Evolutionary conservation across 2,329 filamentous ascomycete species (phyloP), one percentile per base, ranked within the genome.

Genomic region (Fusarium armeniacum): DNA sequence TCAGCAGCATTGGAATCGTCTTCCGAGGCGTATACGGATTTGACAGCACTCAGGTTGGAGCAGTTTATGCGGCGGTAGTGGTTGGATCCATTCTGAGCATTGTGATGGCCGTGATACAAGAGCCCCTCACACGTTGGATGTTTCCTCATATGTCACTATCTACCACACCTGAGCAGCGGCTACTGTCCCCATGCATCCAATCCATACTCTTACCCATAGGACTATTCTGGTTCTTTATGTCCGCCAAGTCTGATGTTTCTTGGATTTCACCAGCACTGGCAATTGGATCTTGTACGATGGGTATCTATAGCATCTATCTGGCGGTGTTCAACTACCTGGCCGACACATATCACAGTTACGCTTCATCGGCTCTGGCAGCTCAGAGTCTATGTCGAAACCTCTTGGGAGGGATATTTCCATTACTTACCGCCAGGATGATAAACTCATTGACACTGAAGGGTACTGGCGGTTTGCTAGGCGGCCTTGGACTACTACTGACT

Each of bases 351-450:
- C 91, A 94, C 76, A 84, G 86, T 2, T 97, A 95, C 73, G 93
- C 94, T 0, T 93, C 90, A 35, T 96, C 92, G 0, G 94, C 94
- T 0, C 82, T 97, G 11, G 94, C 94, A 0, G 93, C 93, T 1
- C 93, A 97, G 81, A 91, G 89, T n/a, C 94, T 93, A 76, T 96
- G 93, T 73, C 87, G 94, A 6, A 98, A 97, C 76, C 83, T 97
- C 3, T 80, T 97, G 0, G 93, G 90, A 9, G 94, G 93, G 3
- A 79, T 89, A 0, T 97, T 98, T 66, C 93, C 94, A 0, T 82
- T 97, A 2, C 86, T 97, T 11, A 93, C 92, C 89, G 92, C 80
- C 90, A 91, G 73, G 58, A 87, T 92, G 87, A 91, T 90, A 67
- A 82, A 76, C 3, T 82, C 81, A 3, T 79, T 92, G 59, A 85